Percentiles rank a stretch among this genome's conserved stretches.
Evolutionary conservation across 345 rosid species (phyloP).

Genomic region (Ceriops zippeliana): DNA sequence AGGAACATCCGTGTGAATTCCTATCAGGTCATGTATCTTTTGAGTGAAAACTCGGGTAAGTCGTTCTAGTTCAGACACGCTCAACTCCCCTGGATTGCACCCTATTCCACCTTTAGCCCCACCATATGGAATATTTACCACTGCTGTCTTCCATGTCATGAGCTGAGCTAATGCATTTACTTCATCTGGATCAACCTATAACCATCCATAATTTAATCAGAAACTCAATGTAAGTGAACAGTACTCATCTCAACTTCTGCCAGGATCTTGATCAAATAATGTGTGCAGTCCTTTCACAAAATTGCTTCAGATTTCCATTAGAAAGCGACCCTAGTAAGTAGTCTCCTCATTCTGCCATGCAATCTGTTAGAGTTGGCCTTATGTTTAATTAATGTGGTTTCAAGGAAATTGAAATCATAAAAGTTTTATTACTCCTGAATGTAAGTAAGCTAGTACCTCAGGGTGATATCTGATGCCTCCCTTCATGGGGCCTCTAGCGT

Average conservation of each 20-base stretch:
- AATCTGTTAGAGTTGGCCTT: too few relatives aligned
- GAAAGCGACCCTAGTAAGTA: too few relatives aligned
- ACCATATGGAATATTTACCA: conserved; percentile 92
- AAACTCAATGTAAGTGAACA: not conserved
- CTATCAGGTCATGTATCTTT: conserved; percentile 87
- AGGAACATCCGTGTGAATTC: conserved; percentile 88
- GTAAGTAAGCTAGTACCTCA: conserved; percentile 46
- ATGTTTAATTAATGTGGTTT: too few relatives aligned
- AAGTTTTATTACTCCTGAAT: not conserved
- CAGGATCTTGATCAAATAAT: too few relatives aligned
- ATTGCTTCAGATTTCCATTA: too few relatives aligned
- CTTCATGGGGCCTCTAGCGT: conserved; percentile 98
- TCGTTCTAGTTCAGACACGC: conserved; percentile 73
- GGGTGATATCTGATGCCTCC: conserved; percentile 99
- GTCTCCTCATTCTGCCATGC: too few relatives aligned
- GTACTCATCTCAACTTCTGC: not conserved
- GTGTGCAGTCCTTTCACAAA: too few relatives aligned
- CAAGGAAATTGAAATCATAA: too few relatives aligned
- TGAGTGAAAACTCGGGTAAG: conserved; percentile 94
- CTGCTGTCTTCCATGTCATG: conserved; percentile 99
- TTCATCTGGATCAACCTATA: conserved; percentile 92
- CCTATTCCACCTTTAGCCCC: conserved; percentile 99
- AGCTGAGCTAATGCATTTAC: conserved; percentile 94
- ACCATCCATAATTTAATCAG: conserved; percentile 12
- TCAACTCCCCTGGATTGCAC: conserved; percentile 64